A percentile compares a stretch with the other conserved stretches of the same genome.
These are phyloP conservation scores for Pyrus communis DNA, from an alignment of 306 rosid genomes.

Conservation along the genomic window DNA sequence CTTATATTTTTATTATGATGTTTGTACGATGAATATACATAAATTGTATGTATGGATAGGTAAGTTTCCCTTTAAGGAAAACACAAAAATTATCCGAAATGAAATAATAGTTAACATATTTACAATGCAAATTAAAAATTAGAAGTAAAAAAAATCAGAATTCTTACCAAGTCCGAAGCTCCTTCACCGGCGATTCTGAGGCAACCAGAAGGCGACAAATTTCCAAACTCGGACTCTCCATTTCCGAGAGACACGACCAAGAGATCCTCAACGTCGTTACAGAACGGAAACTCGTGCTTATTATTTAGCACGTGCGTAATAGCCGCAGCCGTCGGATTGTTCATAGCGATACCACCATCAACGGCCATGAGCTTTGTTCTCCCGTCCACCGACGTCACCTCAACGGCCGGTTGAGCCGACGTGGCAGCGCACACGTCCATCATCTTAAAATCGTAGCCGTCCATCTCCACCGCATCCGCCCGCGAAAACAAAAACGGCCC, in stretches of 20 bases:
- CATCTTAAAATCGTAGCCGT: conserved; percentile 88
- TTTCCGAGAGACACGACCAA: conserved; percentile 80
- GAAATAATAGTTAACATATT: background rate
- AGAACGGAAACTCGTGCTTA: conserved; percentile 85
- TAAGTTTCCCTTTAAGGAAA: no score
- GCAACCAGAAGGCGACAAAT: conserved; percentile 32
- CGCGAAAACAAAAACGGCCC: conserved; percentile 92
- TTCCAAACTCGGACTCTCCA: conserved; percentile 59
- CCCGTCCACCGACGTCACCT: conserved; percentile 55
- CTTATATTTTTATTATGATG: no score
- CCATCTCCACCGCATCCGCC: conserved; percentile 88
- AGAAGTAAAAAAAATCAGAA: background rate
- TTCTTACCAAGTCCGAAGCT: conserved; percentile 80
- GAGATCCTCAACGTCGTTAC: conserved; percentile 65
- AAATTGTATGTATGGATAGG: no score
- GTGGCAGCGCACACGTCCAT: conserved; percentile 77
- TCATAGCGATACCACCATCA: conserved; percentile 78
- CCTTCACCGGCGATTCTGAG: conserved; percentile 77
- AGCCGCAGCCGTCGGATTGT: conserved; percentile 82
- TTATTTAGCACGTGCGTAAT: conserved; percentile 89
- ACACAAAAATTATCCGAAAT: no score
- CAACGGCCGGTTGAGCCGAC: conserved; percentile 34
- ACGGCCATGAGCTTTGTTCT: conserved; percentile 69
- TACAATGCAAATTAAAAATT: background rate
- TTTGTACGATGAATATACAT: rapidly evolving